Evolutionary conservation across 2,329 filamentous ascomycete genomes (phyloP).

Genomic region (Fusarium decemcellulare): DNA sequence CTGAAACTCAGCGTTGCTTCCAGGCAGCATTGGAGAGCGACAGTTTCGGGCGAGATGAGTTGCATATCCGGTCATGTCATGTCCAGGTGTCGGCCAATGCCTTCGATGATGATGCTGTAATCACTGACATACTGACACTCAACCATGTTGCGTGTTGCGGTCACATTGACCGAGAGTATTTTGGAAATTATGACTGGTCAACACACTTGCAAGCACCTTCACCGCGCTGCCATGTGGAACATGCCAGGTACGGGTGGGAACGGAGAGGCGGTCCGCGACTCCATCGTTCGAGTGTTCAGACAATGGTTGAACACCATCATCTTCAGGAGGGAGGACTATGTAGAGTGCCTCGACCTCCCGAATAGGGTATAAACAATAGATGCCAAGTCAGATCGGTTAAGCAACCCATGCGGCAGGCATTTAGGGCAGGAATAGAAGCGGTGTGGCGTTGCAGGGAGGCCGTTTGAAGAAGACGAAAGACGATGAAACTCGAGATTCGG

Average conservation of each 20-base stretch:
- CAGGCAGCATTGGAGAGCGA: not conserved
- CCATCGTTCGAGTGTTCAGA: not conserved
- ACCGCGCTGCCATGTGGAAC: slow-evolving; percentile 9
- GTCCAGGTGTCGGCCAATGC: not conserved
- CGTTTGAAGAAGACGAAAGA: slow-evolving; percentile 10
- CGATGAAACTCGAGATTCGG: slow-evolving; percentile 31
- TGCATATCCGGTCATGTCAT: slow-evolving; percentile 5
- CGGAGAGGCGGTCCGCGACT: slow-evolving; percentile 12
- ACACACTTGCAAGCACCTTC: slow-evolving; percentile 5
- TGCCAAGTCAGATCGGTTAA: not conserved
- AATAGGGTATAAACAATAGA: not conserved
- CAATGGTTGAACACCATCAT: not conserved
- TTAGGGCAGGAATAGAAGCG: not conserved
- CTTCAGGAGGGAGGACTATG: not conserved
- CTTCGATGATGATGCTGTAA: not conserved
- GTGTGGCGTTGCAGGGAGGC: slow-evolving; percentile 28
- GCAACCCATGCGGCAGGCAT: not conserved
- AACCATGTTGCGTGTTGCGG: not conserved
- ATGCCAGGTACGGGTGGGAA: slow-evolving; percentile 13
- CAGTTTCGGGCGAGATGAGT: slow-evolving; percentile 4
- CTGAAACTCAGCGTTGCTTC: not conserved
- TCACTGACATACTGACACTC: not conserved
- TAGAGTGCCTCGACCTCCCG: not conserved
- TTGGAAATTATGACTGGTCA: slow-evolving; percentile 7
- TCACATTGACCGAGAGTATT: slow-evolving; percentile 1